Evolutionary conservation across 2,329 filamentous ascomycete genomes (phyloP).

Genomic region (Ophiocordyceps camponoti-saundersi): DNA sequence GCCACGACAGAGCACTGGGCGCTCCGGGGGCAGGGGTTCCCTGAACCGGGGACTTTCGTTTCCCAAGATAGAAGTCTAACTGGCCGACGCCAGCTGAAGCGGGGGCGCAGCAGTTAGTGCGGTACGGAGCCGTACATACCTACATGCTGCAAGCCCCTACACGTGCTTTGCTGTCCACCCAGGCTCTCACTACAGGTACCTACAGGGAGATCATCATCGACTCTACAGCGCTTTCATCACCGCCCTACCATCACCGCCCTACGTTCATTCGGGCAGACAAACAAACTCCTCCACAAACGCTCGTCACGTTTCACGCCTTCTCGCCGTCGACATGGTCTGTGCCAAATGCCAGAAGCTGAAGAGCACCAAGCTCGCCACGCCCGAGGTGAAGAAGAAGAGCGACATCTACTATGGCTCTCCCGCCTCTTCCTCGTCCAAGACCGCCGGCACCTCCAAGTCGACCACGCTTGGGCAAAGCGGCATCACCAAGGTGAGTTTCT

Average conservation of each 20-base stretch:
- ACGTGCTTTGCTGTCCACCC: no score
- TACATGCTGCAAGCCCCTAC: no score
- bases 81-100: background rate
- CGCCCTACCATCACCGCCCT: background rate
- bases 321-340: conserved; percentile 35
- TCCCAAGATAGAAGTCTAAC: background rate
- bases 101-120: background rate
- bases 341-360: conserved; percentile 46
- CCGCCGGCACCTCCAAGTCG: conserved; percentile 23
- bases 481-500: conserved; percentile 34
- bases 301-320: background rate
- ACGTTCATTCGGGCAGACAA: background rate
- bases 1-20: background rate
- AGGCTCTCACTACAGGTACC: no score
- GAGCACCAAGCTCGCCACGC: conserved; percentile 40
- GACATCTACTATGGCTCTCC: conserved; percentile 50
- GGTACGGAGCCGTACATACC: background rate
- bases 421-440: conserved; percentile 13
- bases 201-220: no score
- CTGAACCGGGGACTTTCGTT: background rate
- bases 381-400: conserved; percentile 48
- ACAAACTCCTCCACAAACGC: background rate
- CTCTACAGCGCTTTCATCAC: no score
- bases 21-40: background rate
- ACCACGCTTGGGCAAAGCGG: conserved; percentile 40